phyloP scores from a whole-genome alignment of 805 yeast species.

The Candida hispaniensis region DNA sequence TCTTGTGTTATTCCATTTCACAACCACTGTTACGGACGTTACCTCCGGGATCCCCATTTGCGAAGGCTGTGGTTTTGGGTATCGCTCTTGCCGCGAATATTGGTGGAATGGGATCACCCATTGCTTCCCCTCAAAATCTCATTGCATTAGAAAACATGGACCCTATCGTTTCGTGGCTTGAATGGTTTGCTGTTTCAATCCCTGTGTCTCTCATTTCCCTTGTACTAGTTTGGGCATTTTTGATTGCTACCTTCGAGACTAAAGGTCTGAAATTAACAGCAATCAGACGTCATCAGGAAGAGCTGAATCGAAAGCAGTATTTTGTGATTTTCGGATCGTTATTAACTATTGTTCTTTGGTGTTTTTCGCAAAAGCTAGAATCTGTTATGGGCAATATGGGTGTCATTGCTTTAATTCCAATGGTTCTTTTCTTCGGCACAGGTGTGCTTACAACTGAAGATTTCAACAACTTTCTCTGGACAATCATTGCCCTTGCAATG shows the following conservation, averaged over 20 bases:
- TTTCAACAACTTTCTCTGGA: slow-evolving; percentile 94
- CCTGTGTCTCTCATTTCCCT: slow-evolving; percentile 65
- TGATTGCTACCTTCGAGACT: slow-evolving; percentile 54
- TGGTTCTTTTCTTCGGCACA: slow-evolving; percentile 84
- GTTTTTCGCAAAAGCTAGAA: slow-evolving; percentile 66
- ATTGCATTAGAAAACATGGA: slow-evolving; percentile 81
- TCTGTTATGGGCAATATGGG: slow-evolving; percentile 90
- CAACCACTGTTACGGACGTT: slow-evolving; percentile 81
- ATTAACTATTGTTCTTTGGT: slow-evolving; percentile 77
- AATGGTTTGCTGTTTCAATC: slow-evolving; percentile 82
- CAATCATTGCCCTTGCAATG: slow-evolving; percentile 91
- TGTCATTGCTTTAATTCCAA: slow-evolving; percentile 81
- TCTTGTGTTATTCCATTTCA: slow-evolving; percentile 77
- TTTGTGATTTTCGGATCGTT: slow-evolving; percentile 59
- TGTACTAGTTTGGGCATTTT: slow-evolving; percentile 59
- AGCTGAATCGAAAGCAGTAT: slow-evolving; percentile 48
- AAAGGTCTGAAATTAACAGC: slow-evolving; percentile 42
- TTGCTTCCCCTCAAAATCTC: slow-evolving; percentile 93
- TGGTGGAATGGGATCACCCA: slow-evolving; percentile 97
- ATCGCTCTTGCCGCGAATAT: slow-evolving; percentile 87
- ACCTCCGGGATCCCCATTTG: slow-evolving; percentile 67
- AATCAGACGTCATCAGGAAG: slow-evolving; percentile 47
- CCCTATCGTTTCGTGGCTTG: slow-evolving; percentile 78
- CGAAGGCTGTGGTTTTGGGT: slow-evolving; percentile 77
- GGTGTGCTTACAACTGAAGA: slow-evolving; percentile 82